Evolutionary conservation across 2,329 filamentous ascomycete genomes (phyloP).

Genomic region (Fusarium nodosum): DNA sequence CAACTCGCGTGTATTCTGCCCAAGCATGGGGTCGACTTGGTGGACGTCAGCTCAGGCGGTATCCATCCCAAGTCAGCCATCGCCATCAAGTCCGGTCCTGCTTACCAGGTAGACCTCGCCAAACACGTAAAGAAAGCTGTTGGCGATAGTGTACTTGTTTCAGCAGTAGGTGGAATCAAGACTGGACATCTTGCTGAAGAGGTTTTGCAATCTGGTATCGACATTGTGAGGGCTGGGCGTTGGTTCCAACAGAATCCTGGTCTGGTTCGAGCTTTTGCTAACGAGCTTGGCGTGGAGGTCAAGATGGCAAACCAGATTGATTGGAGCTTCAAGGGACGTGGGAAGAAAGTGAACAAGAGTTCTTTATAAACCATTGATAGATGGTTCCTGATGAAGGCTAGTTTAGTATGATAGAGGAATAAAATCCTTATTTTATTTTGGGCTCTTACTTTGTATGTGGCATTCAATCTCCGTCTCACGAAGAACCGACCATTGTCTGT

Average conservation of each 20-base stretch:
- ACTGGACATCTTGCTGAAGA: slow-evolving; percentile 61
- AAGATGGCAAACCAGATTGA: slow-evolving; percentile 66
- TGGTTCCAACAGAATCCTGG: slow-evolving; percentile 71
- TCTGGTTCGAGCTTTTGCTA: slow-evolving; percentile 66
- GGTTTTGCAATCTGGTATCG: slow-evolving; percentile 61
- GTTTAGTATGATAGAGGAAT: too few species aligned
- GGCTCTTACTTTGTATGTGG: too few species aligned
- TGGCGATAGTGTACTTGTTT: slow-evolving; percentile 67
- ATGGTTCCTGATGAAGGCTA: background rate
- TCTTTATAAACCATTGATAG: background rate
- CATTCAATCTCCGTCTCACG: too few species aligned
- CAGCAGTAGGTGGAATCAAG: slow-evolving; percentile 63
- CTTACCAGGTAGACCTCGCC: slow-evolving; percentile 79
- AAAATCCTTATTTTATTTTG: too few species aligned
- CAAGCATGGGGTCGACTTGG: slow-evolving; percentile 76
- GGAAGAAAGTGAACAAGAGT: slow-evolving; percentile 4
- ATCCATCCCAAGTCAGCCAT: slow-evolving; percentile 71
- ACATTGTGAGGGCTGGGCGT: slow-evolving; percentile 64
- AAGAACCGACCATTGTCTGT: too few species aligned
- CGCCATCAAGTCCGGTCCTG: slow-evolving; percentile 57
- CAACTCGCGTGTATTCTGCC: slow-evolving; percentile 73
- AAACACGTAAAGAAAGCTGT: slow-evolving; percentile 78
- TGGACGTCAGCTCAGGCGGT: slow-evolving; percentile 80
- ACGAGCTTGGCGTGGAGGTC: slow-evolving; percentile 64
- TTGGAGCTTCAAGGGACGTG: slow-evolving; percentile 64